Evolutionary conservation across 352 stramenopile genomes (phyloP).

Genomic region (Pythium apleroticum): DNA sequence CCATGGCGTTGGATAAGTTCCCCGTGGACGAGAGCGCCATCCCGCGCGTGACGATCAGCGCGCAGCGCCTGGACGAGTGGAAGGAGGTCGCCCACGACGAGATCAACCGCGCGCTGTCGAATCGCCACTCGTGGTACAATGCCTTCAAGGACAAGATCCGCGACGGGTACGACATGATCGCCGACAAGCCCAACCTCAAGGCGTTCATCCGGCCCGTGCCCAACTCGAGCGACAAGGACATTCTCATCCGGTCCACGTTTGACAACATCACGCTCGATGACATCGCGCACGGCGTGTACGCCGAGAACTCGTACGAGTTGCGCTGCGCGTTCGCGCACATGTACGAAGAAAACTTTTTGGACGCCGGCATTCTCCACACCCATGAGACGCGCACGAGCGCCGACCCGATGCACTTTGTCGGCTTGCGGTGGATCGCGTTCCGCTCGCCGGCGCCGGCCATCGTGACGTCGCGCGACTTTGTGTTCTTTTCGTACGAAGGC

Average conservation of each 20-base stretch:
- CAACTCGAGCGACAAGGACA: constrained; percentile 35
- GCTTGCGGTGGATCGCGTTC: constrained; percentile 46
- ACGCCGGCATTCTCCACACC: constrained; percentile 44
- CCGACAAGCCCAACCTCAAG: constrained; percentile 33
- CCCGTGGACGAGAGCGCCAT: constrained; percentile 31
- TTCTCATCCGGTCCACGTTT: constrained; percentile 36
- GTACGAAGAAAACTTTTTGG: constrained; percentile 48
- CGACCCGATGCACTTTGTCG: constrained; percentile 48
- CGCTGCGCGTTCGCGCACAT: constrained; percentile 38
- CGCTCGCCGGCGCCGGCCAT: constrained; percentile 37
- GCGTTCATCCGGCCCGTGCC: constrained; percentile 31
- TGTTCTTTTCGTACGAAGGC: constrained; percentile 47
- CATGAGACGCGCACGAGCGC: constrained; percentile 32
- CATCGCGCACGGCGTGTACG: constrained; percentile 35
- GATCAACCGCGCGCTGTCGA: constrained; percentile 30
- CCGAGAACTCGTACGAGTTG: constrained; percentile 38
- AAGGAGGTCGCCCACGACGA: constrained; percentile 34
- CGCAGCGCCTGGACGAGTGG: constrained; percentile 30
- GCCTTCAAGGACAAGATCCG: constrained; percentile 32
- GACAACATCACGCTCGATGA: constrained; percentile 39
- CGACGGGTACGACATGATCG: constrained; percentile 33
- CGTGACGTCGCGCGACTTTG: constrained; percentile 39
- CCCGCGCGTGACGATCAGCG: constrained; percentile 29
- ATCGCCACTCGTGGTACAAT: constrained; percentile 47
- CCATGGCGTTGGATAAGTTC: constrained; percentile 30